Evolutionary conservation across 495 filamentous ascomycete genomes (phyloP), one percentile per base, ranked within the genome.

Genomic region (Opeltia flavorubescens): DNA sequence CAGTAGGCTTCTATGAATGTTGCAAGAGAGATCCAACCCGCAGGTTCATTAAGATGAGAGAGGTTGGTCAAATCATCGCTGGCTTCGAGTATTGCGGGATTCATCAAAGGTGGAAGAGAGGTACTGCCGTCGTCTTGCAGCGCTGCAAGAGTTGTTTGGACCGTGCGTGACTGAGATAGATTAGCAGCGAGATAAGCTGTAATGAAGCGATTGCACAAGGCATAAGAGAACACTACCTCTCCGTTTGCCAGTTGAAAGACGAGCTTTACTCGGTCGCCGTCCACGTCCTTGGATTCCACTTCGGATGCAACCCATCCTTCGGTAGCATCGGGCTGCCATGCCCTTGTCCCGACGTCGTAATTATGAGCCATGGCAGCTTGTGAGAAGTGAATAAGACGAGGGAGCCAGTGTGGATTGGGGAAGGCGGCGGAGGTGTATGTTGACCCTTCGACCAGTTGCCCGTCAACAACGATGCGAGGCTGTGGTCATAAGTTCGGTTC

Each of bases 281-380:
- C 69, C 48, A 88, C 68, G 30, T 75, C 69, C 72, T 89, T 96
- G 61, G 88, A 83, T 63, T 83, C 71, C 52, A 99, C 86, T 72
- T 95, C 87, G 26, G 93, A 95, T 54, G 88, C 84, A 65, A 96
- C 73, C 91, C 91, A 99, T 63, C 91, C 91, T 65, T 99, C 91
- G 41, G 81, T 82, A 54, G 76, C 66, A 69, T 99, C 91, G 51
- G 93, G 86, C 75, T 96, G 89, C 91, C 91, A 99, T 63, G 87
- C 93, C 75, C 84, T 77, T 54, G 91, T 96, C 53, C 89, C 93
- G 56, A 95, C 80, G 78, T 96, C 91, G 66, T 94, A 99, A 59
- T 73, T 86, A 69, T 95, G 86, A 71, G 88, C 86, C 93, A 96
- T 95, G 41, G 52, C 56, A 54, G 43, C 26, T 50, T 38, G 42